Percentiles rank a stretch among this genome's conserved stretches.
Evolutionary conservation across 192 early-diverging fungal genomes (phyloP).

Genomic region (Coemansia reversa): DNA sequence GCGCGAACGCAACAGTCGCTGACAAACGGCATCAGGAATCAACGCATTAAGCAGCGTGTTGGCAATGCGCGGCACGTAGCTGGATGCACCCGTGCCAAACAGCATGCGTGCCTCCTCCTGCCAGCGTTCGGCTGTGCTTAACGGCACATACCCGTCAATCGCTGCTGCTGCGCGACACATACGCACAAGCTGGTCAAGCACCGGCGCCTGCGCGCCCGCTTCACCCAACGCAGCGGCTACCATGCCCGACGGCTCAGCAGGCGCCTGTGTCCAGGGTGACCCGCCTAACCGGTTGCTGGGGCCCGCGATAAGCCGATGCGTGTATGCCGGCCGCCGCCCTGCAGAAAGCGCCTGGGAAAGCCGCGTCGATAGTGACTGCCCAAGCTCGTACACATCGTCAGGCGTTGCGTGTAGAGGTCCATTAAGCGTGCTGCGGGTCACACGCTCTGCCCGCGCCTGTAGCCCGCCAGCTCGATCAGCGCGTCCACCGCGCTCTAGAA

Average conservation of each 20-base stretch:
- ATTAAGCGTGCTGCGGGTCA: slow-evolving; percentile 28
- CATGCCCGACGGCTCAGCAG: neutral
- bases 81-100: slow-evolving; percentile 63
- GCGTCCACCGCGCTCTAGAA: slow-evolving; percentile 26
- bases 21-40: slow-evolving; percentile 73
- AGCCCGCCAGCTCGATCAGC: slow-evolving; percentile 18
- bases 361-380: slow-evolving; percentile 32
- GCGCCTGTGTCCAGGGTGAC: slow-evolving; percentile 13
- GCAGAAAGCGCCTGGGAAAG: slow-evolving; percentile 33
- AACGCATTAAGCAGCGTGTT: slow-evolving; percentile 69
- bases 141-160: slow-evolving; percentile 68
- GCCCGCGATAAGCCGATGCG: slow-evolving; percentile 26
- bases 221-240: slow-evolving; percentile 28
- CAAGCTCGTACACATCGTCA: slow-evolving; percentile 45
- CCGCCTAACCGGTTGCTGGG: slow-evolving; percentile 17
- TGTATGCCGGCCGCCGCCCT: slow-evolving; percentile 41
- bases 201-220: slow-evolving; percentile 10
- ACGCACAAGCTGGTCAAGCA: slow-evolving; percentile 37
- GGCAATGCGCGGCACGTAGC: slow-evolving; percentile 60
- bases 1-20: slow-evolving; percentile 40
- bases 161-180: slow-evolving; percentile 42
- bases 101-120: slow-evolving; percentile 82
- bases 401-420: slow-evolving; percentile 25
- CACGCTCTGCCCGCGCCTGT: slow-evolving; percentile 47
- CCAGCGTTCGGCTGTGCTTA: slow-evolving; percentile 79